Evolutionary conservation across 2,329 filamentous ascomycete species (phyloP).

Genomic region (Scedosporium dehoogii): DNA sequence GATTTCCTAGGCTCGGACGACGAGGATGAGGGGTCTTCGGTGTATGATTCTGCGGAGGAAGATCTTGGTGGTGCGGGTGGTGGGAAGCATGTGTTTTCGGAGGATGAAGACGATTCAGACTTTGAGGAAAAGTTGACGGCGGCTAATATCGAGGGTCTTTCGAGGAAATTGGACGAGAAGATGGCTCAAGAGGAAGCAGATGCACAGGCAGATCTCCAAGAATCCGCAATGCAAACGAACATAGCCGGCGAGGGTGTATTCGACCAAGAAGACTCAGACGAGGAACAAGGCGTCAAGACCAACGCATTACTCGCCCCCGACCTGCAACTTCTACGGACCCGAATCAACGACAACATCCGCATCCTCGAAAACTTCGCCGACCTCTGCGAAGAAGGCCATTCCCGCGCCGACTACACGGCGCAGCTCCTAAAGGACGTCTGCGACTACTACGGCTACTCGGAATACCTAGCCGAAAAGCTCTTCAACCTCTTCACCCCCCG

Average conservation of each 20-base stretch:
- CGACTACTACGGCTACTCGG: conserved; percentile 92
- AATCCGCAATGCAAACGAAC: conserved; percentile 84
- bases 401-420: conserved; percentile 76
- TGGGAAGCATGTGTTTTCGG: conserved; percentile 72
- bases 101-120: conserved; percentile 84
- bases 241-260: conserved; percentile 60
- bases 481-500: conserved; percentile 84
- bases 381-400: conserved; percentile 68
- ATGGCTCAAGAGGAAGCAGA: conserved; percentile 70
- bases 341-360: conserved; percentile 88
- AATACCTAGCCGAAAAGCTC: conserved; percentile 91
- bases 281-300: conserved; percentile 47
- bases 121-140: conserved; percentile 85
- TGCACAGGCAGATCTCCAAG: conserved; percentile 75
- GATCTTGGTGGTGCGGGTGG: conserved; percentile 29
- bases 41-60: conserved; percentile 64
- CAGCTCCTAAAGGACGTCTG: conserved; percentile 88
- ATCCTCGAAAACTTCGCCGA: conserved; percentile 83
- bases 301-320: conserved; percentile 70
- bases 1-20: conserved; percentile 49
- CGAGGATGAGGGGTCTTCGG: conserved; percentile 31
- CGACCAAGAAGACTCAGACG: conserved; percentile 42
- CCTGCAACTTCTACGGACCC: conserved; percentile 74
- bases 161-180: conserved; percentile 71
- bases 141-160: conserved; percentile 90